phyloP scores from a whole-genome alignment of 129 eudicot species.

The Flaveria bidentis region DNA sequence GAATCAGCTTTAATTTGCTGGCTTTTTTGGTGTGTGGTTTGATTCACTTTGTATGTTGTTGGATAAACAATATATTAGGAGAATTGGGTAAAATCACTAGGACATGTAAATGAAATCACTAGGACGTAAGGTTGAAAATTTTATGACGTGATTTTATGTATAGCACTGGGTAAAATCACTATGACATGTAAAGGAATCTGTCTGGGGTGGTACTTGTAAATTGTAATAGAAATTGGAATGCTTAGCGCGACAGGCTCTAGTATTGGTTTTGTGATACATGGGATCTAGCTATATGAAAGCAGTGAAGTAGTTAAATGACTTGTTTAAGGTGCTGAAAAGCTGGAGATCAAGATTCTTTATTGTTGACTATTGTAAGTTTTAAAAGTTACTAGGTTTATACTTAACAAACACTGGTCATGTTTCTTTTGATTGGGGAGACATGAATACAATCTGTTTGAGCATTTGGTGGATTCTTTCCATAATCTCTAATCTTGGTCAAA shows the following conservation, averaged over 20 bases:
- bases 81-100: neutral
- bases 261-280: constrained; percentile 18
- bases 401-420: neutral
- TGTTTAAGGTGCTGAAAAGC: constrained; percentile 14
- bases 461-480: neutral
- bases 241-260: neutral
- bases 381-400: neutral
- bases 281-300: constrained; percentile 12
- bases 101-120: neutral
- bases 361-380: neutral
- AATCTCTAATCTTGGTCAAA: neutral
- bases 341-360: constrained; percentile 1
- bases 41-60: neutral
- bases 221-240: neutral
- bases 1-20: neutral
- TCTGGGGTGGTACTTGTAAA: neutral
- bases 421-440: neutral
- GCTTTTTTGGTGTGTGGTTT: neutral
- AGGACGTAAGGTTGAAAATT: too few species aligned
- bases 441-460: constrained; percentile 1
- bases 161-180: constrained; percentile 1
- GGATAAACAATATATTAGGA: neutral
- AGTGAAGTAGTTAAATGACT: constrained; percentile 4
- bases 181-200: neutral
- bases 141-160: neutral